Evolutionary conservation across 2,329 filamentous ascomycete genomes (phyloP).

Genomic region (Nannizzia gypsea): DNA sequence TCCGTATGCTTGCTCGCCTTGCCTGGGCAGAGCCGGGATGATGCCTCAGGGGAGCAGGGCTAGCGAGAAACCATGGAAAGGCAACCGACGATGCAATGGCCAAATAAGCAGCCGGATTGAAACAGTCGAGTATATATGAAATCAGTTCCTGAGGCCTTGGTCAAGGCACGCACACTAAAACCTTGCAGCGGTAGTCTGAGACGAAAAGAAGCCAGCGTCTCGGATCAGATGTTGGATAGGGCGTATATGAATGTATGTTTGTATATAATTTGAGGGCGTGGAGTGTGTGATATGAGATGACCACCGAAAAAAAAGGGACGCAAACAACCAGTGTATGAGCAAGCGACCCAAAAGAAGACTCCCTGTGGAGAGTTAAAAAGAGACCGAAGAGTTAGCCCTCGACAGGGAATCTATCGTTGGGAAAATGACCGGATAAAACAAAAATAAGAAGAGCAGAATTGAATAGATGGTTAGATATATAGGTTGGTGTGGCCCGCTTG

Average conservation of each 20-base stretch:
- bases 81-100: no score
- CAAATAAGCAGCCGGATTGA: no score
- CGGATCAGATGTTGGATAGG: background rate
- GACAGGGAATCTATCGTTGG: background rate
- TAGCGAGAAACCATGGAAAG: slow-evolving; percentile 1
- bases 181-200: no score
- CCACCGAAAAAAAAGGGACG: background rate
- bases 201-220: no score
- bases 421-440: background rate
- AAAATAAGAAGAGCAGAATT: no score
- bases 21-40: background rate
- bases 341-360: slow-evolving; percentile 4
- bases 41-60: background rate
- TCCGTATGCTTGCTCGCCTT: background rate
- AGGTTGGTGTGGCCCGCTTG: background rate
- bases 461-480: background rate
- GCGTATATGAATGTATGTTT: background rate
- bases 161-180: background rate
- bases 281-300: background rate
- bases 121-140: no score
- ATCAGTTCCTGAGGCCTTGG: background rate
- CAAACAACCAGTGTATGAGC: slow-evolving; percentile 4
- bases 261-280: background rate
- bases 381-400: background rate
- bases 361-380: background rate